Percentiles rank a stretch among this genome's conserved stretches.
Conservation (phyloP, 1,139 yeast species). For the Saccharomycopsis hybrid region DNA sequence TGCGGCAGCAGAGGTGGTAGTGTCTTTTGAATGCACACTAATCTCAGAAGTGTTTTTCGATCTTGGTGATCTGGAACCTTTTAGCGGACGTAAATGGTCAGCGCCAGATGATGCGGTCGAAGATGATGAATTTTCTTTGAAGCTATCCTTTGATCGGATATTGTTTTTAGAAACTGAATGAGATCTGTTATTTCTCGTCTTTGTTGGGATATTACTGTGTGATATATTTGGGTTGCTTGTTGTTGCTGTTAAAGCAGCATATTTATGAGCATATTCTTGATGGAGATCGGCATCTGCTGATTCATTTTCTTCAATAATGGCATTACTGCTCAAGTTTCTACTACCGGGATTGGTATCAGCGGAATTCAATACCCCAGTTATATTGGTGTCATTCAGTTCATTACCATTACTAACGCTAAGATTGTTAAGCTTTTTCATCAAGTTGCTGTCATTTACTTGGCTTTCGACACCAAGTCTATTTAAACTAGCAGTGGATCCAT, state of each 20-base stretch:
- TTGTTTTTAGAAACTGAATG: conserved; percentile 3
- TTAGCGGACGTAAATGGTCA: neutral
- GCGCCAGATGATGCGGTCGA: neutral
- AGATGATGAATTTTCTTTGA: neutral
- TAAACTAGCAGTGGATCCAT: conserved; percentile 6
- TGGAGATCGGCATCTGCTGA: neutral
- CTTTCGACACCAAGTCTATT: neutral
- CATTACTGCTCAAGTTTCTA: neutral
- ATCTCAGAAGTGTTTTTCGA: neutral
- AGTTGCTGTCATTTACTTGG: neutral
- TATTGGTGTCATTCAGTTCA: too few species aligned
- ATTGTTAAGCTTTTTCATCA: conserved; percentile 3
- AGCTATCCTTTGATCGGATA: conserved; percentile 1
- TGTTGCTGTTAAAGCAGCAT: conserved; percentile 5
- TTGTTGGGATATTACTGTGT: neutral
- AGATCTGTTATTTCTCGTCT: conserved; percentile 4
- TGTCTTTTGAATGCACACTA: neutral
- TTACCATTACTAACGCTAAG: neutral
- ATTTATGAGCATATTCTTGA: neutral
- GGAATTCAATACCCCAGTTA: too few species aligned
- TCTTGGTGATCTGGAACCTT: neutral
- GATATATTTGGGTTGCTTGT: conserved; percentile 8
- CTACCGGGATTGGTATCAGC: too few species aligned
- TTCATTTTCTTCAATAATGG: neutral
- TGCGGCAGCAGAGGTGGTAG: neutral